A percentile compares a stretch with the other conserved stretches of the same genome.
phyloP scores from a whole-genome alignment of 352 stramenopile species.

The Phytophthora hibernalis region DNA sequence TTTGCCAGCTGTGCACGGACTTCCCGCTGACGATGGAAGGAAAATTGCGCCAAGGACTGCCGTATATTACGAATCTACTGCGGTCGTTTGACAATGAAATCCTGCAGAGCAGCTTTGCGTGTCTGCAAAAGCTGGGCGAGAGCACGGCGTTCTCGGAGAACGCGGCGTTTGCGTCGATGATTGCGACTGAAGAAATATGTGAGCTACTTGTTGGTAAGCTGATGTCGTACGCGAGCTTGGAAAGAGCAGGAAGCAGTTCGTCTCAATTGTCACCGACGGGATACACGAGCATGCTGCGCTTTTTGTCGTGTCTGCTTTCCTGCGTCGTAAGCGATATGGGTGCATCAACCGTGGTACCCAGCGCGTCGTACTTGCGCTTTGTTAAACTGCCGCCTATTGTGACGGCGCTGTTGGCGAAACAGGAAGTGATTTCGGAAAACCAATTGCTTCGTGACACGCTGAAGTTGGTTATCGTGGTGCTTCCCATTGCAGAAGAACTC shows the following conservation, averaged over 20 bases:
- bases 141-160: conserved; percentile 51
- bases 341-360: conserved; percentile 5
- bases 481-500: conserved; percentile 50
- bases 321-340: conserved; percentile 33
- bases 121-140: conserved; percentile 55
- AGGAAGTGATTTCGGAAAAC: conserved; percentile 53
- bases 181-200: conserved; percentile 56
- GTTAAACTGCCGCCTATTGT: conserved; percentile 53
- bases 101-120: conserved; percentile 55
- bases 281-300: conserved; percentile 55
- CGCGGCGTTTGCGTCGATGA: conserved; percentile 41
- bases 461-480: conserved; percentile 59
- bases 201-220: conserved; percentile 44
- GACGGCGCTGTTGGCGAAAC: conserved; percentile 47
- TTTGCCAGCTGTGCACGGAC: conserved; percentile 58
- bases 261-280: conserved; percentile 34
- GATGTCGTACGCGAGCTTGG: conserved; percentile 32
- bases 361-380: conserved; percentile 47
- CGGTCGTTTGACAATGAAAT: conserved; percentile 66
- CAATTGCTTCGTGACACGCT: conserved; percentile 61
- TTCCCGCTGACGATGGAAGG: conserved; percentile 35
- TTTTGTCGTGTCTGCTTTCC: conserved; percentile 49
- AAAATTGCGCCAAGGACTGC: conserved; percentile 48
- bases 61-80: conserved; percentile 56
- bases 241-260: conserved; percentile 2